Evolutionary conservation across 2,329 filamentous ascomycete species (phyloP).

Genomic region (Pseudogymnoascus sp.): DNA sequence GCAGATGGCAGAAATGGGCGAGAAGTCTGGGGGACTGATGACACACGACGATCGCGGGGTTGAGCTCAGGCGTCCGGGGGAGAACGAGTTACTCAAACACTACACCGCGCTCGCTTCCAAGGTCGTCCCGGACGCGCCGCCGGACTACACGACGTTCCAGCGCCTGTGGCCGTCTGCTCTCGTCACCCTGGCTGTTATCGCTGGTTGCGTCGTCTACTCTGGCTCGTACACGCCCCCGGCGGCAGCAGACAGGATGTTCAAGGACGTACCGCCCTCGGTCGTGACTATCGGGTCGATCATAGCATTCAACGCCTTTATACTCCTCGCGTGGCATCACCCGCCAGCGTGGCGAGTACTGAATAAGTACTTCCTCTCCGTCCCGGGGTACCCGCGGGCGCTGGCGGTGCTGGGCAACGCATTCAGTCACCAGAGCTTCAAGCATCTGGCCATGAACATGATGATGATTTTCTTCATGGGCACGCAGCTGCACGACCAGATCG

Average conservation of each 20-base stretch:
- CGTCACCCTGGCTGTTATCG: slow-evolving; percentile 39
- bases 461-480: slow-evolving; percentile 59
- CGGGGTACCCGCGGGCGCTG: slow-evolving; percentile 55
- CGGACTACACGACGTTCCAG: slow-evolving; percentile 43
- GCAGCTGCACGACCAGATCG: slow-evolving; percentile 61
- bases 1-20: slow-evolving; percentile 38
- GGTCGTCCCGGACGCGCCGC: slow-evolving; percentile 43
- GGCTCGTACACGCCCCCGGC: slow-evolving; percentile 45
- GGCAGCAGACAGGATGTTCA: slow-evolving; percentile 44
- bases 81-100: slow-evolving; percentile 23
- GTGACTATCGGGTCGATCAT: slow-evolving; percentile 59
- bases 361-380: slow-evolving; percentile 56
- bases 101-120: slow-evolving; percentile 36
- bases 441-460: slow-evolving; percentile 58
- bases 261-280: slow-evolving; percentile 51
- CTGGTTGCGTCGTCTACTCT: slow-evolving; percentile 37
- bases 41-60: slow-evolving; percentile 16
- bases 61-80: slow-evolving; percentile 22
- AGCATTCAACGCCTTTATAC: slow-evolving; percentile 49
- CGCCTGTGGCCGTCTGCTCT: slow-evolving; percentile 48
- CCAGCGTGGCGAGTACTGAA: slow-evolving; percentile 60
- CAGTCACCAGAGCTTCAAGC: slow-evolving; percentile 56
- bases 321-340: slow-evolving; percentile 53
- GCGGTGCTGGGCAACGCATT: slow-evolving; percentile 58
- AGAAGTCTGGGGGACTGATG: slow-evolving; percentile 22